Evolutionary conservation across 768 basidiomycete genomes (phyloP).

Genomic region (Infundibulicybe gibba): DNA sequence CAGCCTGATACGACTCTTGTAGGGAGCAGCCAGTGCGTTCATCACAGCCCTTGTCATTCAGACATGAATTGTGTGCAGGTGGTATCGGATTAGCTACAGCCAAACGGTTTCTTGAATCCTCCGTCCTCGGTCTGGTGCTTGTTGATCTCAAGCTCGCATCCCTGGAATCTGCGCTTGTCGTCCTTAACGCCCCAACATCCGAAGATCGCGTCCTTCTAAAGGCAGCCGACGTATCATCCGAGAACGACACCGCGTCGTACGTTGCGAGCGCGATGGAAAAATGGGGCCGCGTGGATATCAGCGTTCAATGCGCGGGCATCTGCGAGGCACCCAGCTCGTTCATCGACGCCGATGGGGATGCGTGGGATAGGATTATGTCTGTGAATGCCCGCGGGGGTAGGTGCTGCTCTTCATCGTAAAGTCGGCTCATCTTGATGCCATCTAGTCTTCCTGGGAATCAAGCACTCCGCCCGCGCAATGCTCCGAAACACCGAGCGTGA

Average conservation of each 20-base stretch:
- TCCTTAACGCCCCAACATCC: background rate
- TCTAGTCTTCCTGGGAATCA: conserved; percentile 10
- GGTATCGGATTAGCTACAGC: conserved; percentile 4
- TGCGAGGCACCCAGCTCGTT: background rate
- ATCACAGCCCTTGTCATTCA: background rate
- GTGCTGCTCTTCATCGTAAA: background rate
- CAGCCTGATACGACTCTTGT: background rate
- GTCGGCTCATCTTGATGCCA: background rate
- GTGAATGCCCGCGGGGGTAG: conserved; percentile 9
- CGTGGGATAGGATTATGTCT: conserved; percentile 7
- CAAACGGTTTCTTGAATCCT: background rate
- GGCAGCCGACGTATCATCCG: conserved; percentile 2
- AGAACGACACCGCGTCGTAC: conserved; percentile 2
- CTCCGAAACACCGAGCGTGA: conserved; percentile 7
- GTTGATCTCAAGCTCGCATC: background rate
- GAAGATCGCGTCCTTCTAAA: background rate
- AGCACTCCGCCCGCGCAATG: conserved; percentile 8
- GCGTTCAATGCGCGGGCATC: conserved; percentile 7
- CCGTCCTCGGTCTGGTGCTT: conserved; percentile 3
- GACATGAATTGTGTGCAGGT: background rate
- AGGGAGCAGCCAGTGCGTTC: background rate
- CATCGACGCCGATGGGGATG: conserved; percentile 4
- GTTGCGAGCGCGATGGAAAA: conserved; percentile 1
- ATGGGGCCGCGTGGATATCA: conserved; percentile 10
- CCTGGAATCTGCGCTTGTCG: conserved; percentile 1